Base-by-base conservation (phyloP, 331 rosid species). In the Prunus yedoensis region DNA sequence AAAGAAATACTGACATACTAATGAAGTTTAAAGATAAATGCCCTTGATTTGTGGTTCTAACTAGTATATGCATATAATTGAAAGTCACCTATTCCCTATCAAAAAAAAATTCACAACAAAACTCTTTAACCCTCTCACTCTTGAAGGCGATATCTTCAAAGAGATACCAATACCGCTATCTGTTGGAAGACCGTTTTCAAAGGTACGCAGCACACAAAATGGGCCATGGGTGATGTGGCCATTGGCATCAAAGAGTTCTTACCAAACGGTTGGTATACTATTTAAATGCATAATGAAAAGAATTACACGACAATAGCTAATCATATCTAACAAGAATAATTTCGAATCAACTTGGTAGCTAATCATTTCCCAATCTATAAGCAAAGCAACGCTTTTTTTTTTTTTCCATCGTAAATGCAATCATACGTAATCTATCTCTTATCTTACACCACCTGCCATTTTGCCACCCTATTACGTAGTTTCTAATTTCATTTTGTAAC, bases 241-340 rank as follows among this genome's bases (percentile, higher is more conserved):
- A 35, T 30, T 15, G 47, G 47, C 74, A 69, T n/a, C 13, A 18
- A 18, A 70, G 47, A 52, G 51, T 32, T 70, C 75, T 70, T 35
- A 32, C 32, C 50, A 56, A 54, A 35, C 50, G 20, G 35, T n/a
- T 3, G 32, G 32, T 9, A 60, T 60, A 32, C 8, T 28, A 60
- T 14, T 27, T 13, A 60, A 71, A 54, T 43, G 65, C 52, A 35
- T 21, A 38, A 54, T 2, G 43, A 60, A 27, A 21, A 71, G 12
- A 30, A 25, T 35, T 6, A 35, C 23, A 35, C 13, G 5, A 20
- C 35, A 12, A 30, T 20, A 38, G 38, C 17, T 10, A 58, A n/a
- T 71, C 53, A 25, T 8, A 23, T 56, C 38, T n/a, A 52, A 60
- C 4, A 27, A 27, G 41, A 15, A 60, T 16, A 69, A 69, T n/a